A percentile compares a stretch with the other conserved stretches of the same genome.
Conservation (phyloP, 2,329 filamentous ascomycete species). For the Pseudogymnoascus sp. region DNA sequence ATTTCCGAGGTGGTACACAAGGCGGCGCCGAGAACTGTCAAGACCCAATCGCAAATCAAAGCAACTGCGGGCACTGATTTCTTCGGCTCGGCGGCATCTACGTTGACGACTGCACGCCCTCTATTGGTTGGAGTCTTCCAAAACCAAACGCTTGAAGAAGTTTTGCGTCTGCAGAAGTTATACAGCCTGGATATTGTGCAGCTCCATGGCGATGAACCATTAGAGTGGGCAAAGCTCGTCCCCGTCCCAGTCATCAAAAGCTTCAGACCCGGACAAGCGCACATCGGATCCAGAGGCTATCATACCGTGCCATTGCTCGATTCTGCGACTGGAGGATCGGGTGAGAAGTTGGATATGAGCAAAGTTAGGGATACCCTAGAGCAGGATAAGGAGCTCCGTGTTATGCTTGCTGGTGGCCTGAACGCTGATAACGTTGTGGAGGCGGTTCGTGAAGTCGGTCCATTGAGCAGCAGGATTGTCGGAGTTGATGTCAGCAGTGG, state of each 20-base stretch:
- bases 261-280: conserved; percentile 63
- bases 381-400: conserved; percentile 60
- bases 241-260: conserved; percentile 85
- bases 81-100: conserved; percentile 51
- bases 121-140: conserved; percentile 90
- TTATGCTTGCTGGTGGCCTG: conserved; percentile 81
- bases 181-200: conserved; percentile 84
- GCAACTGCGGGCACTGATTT: conserved; percentile 48
- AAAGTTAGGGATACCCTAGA: conserved; percentile 60
- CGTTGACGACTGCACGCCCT: conserved; percentile 51
- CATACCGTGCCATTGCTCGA: conserved; percentile 81
- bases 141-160: conserved; percentile 76
- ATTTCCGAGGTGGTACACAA: conserved; percentile 73
- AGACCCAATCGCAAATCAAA: conserved; percentile 12
- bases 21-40: neutral
- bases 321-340: conserved; percentile 74
- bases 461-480: conserved; percentile 54
- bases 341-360: conserved; percentile 65
- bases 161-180: conserved; percentile 68
- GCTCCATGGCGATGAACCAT: conserved; percentile 81
- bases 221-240: conserved; percentile 85
- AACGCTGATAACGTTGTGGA: conserved; percentile 69
- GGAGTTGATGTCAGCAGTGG: conserved; percentile 93
- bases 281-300: conserved; percentile 64
- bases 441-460: conserved; percentile 55